phyloP scores from a whole-genome alignment of 2,329 filamentous ascomycete species.

The Fusarium sp. region DNA sequence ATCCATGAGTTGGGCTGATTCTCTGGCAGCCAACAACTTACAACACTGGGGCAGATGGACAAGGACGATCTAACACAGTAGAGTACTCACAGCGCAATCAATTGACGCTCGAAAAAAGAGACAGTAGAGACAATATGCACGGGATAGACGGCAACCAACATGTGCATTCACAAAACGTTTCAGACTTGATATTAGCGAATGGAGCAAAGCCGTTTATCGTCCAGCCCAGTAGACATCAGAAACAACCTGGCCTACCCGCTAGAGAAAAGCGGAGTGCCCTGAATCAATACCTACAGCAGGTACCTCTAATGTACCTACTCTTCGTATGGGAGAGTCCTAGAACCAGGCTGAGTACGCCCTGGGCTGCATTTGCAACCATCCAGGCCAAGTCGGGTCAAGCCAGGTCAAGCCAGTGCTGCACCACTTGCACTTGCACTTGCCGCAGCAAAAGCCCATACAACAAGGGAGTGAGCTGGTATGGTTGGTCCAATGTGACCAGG shows the following conservation, averaged over 20 bases:
- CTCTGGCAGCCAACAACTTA: not conserved
- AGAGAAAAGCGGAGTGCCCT: conserved; percentile 4
- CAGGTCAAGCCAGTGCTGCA: conserved; percentile 30
- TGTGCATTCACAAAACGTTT: conserved; percentile 20
- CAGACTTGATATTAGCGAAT: conserved; percentile 14
- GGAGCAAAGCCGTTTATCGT: conserved; percentile 9
- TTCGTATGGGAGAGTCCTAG: conserved; percentile 27
- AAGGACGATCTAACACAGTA: not conserved
- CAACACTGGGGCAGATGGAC: not conserved
- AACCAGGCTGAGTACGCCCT: conserved; percentile 32
- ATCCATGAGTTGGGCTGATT: conserved; percentile 20
- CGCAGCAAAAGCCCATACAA: not conserved
- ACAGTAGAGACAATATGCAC: not conserved
- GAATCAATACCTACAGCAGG: conserved; percentile 9
- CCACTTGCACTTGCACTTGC: conserved; percentile 32
- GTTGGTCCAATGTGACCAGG: conserved; percentile 30
- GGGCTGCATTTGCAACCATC: conserved; percentile 36
- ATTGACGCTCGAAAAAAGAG: not conserved
- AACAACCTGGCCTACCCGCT: conserved; percentile 19
- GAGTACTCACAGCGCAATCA: not conserved
- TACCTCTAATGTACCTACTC: conserved; percentile 32
- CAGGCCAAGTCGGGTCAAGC: conserved; percentile 22
- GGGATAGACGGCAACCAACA: not conserved
- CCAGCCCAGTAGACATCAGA: conserved; percentile 17
- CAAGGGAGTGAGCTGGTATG: not conserved